Conservation (phyloP, 2,329 filamentous ascomycete species). For the Xylariaceae sp. region DNA sequence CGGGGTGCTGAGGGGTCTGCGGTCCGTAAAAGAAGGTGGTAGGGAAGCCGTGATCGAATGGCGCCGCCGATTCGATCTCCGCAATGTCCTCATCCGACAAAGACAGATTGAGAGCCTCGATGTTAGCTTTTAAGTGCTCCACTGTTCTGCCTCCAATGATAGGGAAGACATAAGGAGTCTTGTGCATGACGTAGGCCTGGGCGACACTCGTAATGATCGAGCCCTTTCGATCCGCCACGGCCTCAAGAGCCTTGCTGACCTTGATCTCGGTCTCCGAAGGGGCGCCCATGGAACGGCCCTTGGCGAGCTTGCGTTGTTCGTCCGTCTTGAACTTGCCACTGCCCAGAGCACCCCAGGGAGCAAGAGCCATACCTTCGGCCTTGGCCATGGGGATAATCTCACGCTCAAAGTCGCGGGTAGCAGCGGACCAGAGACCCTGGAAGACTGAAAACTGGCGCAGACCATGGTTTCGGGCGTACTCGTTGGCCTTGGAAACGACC, state of each 20-base stretch:
- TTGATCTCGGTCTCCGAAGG: slow-evolving; percentile 50
- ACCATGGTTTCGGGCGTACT: slow-evolving; percentile 66
- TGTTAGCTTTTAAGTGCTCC: slow-evolving; percentile 50
- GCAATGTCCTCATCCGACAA: slow-evolving; percentile 48
- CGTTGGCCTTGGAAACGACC: slow-evolving; percentile 60
- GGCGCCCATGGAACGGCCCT: slow-evolving; percentile 33
- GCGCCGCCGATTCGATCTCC: slow-evolving; percentile 47
- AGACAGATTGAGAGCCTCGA: slow-evolving; percentile 47
- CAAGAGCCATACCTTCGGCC: slow-evolving; percentile 56
- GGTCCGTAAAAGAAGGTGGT: slow-evolving; percentile 48
- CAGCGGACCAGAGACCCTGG: slow-evolving; percentile 59
- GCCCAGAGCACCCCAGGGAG: slow-evolving; percentile 56
- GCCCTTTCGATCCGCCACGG: slow-evolving; percentile 51
- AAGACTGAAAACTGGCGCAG: slow-evolving; percentile 65
- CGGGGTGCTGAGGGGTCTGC: slow-evolving; percentile 31
- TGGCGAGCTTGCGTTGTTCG: slow-evolving; percentile 41
- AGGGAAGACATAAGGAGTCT: slow-evolving; percentile 49
- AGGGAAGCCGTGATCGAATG: slow-evolving; percentile 55
- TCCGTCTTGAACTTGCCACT: slow-evolving; percentile 46
- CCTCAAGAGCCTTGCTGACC: slow-evolving; percentile 52
- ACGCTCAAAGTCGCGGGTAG: slow-evolving; percentile 61
- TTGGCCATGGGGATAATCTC: slow-evolving; percentile 64
- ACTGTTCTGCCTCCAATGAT: slow-evolving; percentile 49
- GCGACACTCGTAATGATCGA: slow-evolving; percentile 55
- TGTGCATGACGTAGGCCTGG: slow-evolving; percentile 47